phyloP scores from a whole-genome alignment of 2,329 filamentous ascomycete genomes.

The Epichloe glyceriae region DNA sequence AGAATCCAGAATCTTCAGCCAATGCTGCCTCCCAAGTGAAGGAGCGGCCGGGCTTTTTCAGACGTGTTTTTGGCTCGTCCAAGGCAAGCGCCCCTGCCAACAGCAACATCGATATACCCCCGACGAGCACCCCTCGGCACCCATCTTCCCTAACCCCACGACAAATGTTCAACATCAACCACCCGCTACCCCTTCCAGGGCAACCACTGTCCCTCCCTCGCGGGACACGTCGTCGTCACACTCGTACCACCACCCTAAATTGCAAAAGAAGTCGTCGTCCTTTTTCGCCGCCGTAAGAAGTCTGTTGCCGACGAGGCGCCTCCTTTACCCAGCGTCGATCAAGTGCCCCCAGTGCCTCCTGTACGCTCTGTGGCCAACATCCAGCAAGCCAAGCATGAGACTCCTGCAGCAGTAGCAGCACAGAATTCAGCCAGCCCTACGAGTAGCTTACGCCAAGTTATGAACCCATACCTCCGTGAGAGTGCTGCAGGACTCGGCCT shows the following conservation, averaged over 20 bases:
- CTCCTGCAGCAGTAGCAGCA: slow-evolving; percentile 10
- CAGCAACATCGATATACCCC: neutral
- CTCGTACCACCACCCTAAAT: slow-evolving; percentile 35
- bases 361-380: slow-evolving; percentile 20
- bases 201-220: slow-evolving; percentile 34
- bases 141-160: slow-evolving; percentile 20
- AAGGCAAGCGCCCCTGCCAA: slow-evolving; percentile 27
- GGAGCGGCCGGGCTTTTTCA: slow-evolving; percentile 79
- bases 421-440: slow-evolving; percentile 44
- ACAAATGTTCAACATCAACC: slow-evolving; percentile 29
- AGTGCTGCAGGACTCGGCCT: slow-evolving; percentile 18
- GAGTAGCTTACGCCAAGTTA: slow-evolving; percentile 72
- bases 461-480: slow-evolving; percentile 62
- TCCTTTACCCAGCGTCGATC: slow-evolving; percentile 39
- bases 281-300: slow-evolving; percentile 94
- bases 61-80: slow-evolving; percentile 74
- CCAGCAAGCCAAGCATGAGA: slow-evolving; percentile 16
- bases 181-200: slow-evolving; percentile 24
- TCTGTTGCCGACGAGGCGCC: slow-evolving; percentile 62
- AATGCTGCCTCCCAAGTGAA: slow-evolving; percentile 36
- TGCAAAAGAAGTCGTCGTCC: slow-evolving; percentile 85
- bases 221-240: slow-evolving; percentile 31
- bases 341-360: slow-evolving; percentile 26
- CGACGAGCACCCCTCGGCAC: slow-evolving; percentile 4
- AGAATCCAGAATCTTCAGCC: slow-evolving; percentile 36